Base-by-base conservation (phyloP, 1,139 yeast species). In the Zygoascus hellenicus region DNA sequence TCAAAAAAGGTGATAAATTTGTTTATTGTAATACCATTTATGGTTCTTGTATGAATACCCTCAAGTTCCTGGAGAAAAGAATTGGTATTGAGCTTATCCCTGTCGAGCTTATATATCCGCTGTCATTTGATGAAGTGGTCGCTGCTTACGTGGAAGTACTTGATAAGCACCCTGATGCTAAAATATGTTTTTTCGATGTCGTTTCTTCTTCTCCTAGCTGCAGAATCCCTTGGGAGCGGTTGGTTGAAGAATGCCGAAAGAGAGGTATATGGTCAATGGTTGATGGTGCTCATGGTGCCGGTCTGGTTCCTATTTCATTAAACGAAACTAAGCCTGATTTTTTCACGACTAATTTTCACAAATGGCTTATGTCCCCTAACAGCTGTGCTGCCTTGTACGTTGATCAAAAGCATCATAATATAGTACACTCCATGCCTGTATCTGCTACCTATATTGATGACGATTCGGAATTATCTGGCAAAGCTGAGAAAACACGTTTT, bases 231-330 rank as follows among this genome's bases (percentile, higher is more conserved):
- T 82, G 72, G 62, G 73, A 73, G 50, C 60, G 68, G 48, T 56
- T 83, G 48, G 69, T 72, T 2, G 54, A 62, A n/a, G 61, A 77
- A 42, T 79, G 87, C 56, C 64, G 66, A 13, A 60, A 75, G 44
- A 65, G 77, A 50, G 63, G 65, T 9, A 76, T 78, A 5, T 55
- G 80, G 40, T 77, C 87, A 2, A 63, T 81, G 38, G 72, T 84
- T 30, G 94, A 84, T 59, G 92, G 83, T 10, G 89, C 92, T 2
- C 92, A 84, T 60, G 76, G 80, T 1, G 69, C 78, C 34, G 92
- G 92, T 0, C 64, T 78, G 46, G 57, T 79, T 9, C 75, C 75
- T 2, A 54, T 81, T 17, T 70, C 77, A 48, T 59, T 82, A 45
- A 57, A 59, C 0, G 57, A 60, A 1, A 64, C 77, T 16, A 59